Percentiles rank a stretch among this genome's conserved stretches.
These are phyloP conservation scores for Strobilomyces echinocephalus DNA, from an alignment of 768 basidiomycete species.

Conservation along the genomic window DNA sequence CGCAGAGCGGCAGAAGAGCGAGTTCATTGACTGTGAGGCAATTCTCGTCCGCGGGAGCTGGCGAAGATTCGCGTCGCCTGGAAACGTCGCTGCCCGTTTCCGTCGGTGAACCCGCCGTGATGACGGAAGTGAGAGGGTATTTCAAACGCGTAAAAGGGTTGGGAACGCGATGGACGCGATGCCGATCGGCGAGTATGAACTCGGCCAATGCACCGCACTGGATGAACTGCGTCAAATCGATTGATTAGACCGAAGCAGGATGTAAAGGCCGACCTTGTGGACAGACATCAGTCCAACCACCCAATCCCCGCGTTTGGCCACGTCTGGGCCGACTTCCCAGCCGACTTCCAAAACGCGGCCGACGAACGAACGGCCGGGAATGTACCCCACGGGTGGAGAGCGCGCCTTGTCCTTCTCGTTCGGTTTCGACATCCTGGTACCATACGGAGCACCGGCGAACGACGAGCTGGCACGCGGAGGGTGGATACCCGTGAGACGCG, in stretches of 20 bases:
- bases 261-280: constrained; percentile 56
- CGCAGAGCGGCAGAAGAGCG: constrained; percentile 73
- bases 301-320: constrained; percentile 76
- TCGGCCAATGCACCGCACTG: constrained; percentile 87
- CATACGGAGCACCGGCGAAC: constrained; percentile 19
- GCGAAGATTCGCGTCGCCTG: constrained; percentile 8
- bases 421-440: constrained; percentile 15
- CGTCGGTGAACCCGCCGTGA: constrained; percentile 9
- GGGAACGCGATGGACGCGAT: constrained; percentile 68
- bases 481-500: constrained; percentile 52
- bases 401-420: constrained; percentile 26
- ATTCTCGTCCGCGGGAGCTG: constrained; percentile 5
- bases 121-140: constrained; percentile 18
- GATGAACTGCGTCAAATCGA: constrained; percentile 7
- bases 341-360: constrained; percentile 81
- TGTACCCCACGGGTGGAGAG: constrained; percentile 52
- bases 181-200: constrained; percentile 79
- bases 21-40: constrained; percentile 62
- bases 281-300: constrained; percentile 77
- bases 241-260: neutral
- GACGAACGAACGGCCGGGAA: constrained; percentile 85
- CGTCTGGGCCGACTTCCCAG: constrained; percentile 52
- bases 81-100: constrained; percentile 6
- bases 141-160: constrained; percentile 45
- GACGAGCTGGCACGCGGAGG: constrained; percentile 12